These are phyloP conservation scores for Vachellia pachyceras DNA, from an alignment of 306 rosid species.

Conservation along the genomic window DNA sequence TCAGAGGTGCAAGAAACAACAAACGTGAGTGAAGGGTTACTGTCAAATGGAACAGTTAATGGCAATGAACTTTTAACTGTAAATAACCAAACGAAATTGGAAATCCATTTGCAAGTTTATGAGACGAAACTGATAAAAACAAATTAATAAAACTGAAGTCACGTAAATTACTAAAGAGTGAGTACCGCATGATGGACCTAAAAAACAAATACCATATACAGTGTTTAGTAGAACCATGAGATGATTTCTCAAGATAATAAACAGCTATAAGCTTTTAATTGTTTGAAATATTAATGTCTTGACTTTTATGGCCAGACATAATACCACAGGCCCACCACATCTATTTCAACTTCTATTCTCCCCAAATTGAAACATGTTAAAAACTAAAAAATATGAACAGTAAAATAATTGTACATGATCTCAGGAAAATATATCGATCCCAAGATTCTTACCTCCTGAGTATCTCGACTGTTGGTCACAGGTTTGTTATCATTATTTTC, in stretches of 20 bases:
- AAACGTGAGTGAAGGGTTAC: constrained; percentile 7
- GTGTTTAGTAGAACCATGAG: too few relatives aligned
- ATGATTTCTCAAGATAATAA: constrained; percentile 26
- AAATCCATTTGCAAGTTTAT: constrained; percentile 12
- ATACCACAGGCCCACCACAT: neutral
- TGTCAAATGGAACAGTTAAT: neutral
- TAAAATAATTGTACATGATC: constrained; percentile 28
- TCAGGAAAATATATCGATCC: constrained; percentile 6
- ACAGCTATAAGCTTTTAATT: constrained; percentile 2
- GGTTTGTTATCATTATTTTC: constrained; percentile 94
- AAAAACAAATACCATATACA: neutral
- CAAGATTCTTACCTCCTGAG: constrained; percentile 75
- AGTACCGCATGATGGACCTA: neutral
- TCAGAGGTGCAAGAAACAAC: constrained; percentile 28
- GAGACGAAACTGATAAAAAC: constrained; percentile 5
- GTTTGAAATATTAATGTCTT: constrained; percentile 26
- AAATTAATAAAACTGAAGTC: constrained; percentile 7
- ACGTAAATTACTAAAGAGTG: neutral
- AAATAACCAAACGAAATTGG: neutral
- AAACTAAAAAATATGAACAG: constrained; percentile 14
- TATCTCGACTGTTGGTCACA: constrained; percentile 92
- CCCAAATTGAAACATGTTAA: constrained; percentile 2
- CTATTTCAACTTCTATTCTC: constrained; percentile 12
- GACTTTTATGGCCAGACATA: constrained; percentile 3
- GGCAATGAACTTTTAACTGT: neutral